phyloP scores from a whole-genome alignment of 139 green algal species.

The Mesostigma viride region DNA sequence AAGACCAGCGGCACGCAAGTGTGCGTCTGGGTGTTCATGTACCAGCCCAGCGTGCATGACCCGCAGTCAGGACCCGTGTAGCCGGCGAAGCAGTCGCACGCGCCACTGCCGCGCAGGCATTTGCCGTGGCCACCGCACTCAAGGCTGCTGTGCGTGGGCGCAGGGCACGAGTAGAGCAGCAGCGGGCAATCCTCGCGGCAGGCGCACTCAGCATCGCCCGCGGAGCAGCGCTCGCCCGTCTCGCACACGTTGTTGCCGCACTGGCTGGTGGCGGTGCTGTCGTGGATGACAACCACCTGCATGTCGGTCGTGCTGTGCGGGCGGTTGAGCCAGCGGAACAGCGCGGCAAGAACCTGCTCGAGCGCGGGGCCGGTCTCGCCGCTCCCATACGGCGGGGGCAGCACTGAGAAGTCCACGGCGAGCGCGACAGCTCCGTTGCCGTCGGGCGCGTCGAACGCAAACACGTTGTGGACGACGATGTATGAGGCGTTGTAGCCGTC shows the following conservation, averaged over 20 bases:
- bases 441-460: background rate
- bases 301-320: background rate
- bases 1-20: too few species aligned
- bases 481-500: background rate
- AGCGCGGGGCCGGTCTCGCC: background rate
- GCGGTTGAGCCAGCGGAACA: too few species aligned
- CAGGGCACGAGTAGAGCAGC: background rate
- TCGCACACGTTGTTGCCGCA: conserved; percentile 11
- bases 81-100: background rate
- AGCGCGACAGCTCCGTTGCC: background rate
- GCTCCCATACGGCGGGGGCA: background rate
- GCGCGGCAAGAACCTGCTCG: too few species aligned
- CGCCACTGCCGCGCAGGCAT: background rate
- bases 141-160: background rate
- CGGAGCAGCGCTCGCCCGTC: background rate
- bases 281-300: background rate
- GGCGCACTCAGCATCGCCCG: background rate
- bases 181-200: conserved; percentile 7
- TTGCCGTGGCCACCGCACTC: background rate
- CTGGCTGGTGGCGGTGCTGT: background rate
- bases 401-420: background rate
- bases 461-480: background rate
- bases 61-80: background rate
- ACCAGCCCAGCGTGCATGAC: background rate
- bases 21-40: background rate